phyloP scores from a whole-genome alignment of 441 rosid genomes.

The Theobroma grandiflorum region DNA sequence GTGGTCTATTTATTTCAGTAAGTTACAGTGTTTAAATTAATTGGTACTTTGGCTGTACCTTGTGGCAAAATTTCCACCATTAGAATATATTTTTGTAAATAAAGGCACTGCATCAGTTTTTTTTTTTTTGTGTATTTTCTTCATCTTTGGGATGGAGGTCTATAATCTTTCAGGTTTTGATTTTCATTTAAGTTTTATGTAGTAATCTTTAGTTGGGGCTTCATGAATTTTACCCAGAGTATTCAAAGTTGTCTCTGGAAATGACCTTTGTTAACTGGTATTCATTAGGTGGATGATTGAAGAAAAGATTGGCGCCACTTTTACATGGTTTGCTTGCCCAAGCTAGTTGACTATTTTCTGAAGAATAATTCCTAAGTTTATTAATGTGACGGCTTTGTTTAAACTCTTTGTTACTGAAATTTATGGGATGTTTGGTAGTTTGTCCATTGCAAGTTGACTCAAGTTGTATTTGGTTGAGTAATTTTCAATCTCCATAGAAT shows the following conservation, averaged over 20 bases:
- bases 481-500: background rate
- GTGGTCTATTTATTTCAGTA: background rate
- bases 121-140: background rate
- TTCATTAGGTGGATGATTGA: slow-evolving; percentile 26
- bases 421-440: background rate
- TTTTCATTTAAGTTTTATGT: background rate
- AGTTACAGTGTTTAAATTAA: background rate
- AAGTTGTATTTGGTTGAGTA: background rate
- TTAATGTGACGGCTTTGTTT: background rate
- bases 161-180: background rate
- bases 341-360: background rate
- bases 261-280: slow-evolving; percentile 21
- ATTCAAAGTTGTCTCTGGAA: background rate
- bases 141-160: background rate
- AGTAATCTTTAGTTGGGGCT: background rate
- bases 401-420: background rate
- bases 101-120: background rate
- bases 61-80: background rate
- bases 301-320: slow-evolving; percentile 8
- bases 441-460: background rate
- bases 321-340: slow-evolving; percentile 18
- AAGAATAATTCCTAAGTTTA: background rate
- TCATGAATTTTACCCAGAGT: background rate
- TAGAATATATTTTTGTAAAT: background rate
- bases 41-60: background rate